Evolutionary conservation across 2,329 filamentous ascomycete genomes (phyloP).

Genomic region (Akanthomyces lecanii): DNA sequence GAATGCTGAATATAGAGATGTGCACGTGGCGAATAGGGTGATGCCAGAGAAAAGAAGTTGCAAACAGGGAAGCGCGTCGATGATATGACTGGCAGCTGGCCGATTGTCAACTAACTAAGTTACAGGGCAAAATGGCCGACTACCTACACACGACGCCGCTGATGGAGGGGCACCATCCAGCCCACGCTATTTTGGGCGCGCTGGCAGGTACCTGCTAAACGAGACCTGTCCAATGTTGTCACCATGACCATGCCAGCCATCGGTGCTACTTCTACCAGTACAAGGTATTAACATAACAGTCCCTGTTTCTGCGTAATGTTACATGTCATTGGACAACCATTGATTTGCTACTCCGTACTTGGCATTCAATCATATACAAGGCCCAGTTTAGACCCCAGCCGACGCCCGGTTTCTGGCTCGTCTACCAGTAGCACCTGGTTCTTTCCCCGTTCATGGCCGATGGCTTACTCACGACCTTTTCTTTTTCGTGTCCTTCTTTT

Average conservation of each 20-base stretch:
- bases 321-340: too few relatives aligned
- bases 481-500: neutral
- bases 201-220: neutral
- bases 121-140: too few relatives aligned
- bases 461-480: too few relatives aligned
- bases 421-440: too few relatives aligned
- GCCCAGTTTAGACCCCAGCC: too few relatives aligned
- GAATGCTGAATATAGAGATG: neutral
- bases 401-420: neutral
- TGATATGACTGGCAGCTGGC: neutral
- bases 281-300: too few relatives aligned
- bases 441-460: too few relatives aligned
- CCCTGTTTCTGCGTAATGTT: too few relatives aligned
- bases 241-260: neutral
- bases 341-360: too few relatives aligned
- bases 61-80: conserved; percentile 11
- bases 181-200: neutral
- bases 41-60: neutral
- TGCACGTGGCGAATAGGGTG: neutral
- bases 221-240: neutral
- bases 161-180: neutral
- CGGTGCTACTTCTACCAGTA: neutral
- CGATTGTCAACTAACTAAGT: neutral
- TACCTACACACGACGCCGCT: neutral
- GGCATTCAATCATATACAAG: too few relatives aligned